phyloP scores from a whole-genome alignment of 2,329 filamentous ascomycete species.

The Geoglossum cookeanum region DNA sequence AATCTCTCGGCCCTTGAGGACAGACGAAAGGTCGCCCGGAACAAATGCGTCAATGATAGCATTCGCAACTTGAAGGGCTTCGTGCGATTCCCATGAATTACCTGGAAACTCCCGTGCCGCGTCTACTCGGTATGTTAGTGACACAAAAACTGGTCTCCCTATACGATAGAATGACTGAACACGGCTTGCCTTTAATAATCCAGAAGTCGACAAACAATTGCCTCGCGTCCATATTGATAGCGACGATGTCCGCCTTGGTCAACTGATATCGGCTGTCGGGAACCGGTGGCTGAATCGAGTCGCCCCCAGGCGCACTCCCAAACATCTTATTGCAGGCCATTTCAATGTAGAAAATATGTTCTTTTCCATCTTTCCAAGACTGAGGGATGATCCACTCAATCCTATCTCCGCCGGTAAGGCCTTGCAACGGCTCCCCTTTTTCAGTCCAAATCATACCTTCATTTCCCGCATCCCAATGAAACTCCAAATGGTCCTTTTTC shows the following conservation, averaged over 20 bases:
- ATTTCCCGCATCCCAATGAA: conserved; percentile 90
- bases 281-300: conserved; percentile 72
- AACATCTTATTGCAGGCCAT: conserved; percentile 99
- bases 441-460: conserved; percentile 91
- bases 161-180: background rate
- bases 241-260: conserved; percentile 63
- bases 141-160: background rate
- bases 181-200: conserved; percentile 47
- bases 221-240: conserved; percentile 69
- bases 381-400: conserved; percentile 81
- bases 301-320: conserved; percentile 69
- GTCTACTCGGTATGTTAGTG: conserved; percentile 28
- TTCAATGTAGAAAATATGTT: conserved; percentile 85
- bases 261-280: conserved; percentile 70
- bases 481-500: conserved; percentile 68
- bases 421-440: conserved; percentile 77
- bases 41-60: conserved; percentile 82
- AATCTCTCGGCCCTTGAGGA: conserved; percentile 63
- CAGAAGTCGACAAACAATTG: conserved; percentile 82
- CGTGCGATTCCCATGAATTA: conserved; percentile 76
- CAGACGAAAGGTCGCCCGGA: conserved; percentile 53
- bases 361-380: conserved; percentile 62
- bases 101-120: conserved; percentile 78
- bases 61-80: conserved; percentile 67
- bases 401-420: conserved; percentile 77